Evolutionary conservation across 331 rosid species (phyloP).

Genomic region (Rhamnella rubrinervis): DNA sequence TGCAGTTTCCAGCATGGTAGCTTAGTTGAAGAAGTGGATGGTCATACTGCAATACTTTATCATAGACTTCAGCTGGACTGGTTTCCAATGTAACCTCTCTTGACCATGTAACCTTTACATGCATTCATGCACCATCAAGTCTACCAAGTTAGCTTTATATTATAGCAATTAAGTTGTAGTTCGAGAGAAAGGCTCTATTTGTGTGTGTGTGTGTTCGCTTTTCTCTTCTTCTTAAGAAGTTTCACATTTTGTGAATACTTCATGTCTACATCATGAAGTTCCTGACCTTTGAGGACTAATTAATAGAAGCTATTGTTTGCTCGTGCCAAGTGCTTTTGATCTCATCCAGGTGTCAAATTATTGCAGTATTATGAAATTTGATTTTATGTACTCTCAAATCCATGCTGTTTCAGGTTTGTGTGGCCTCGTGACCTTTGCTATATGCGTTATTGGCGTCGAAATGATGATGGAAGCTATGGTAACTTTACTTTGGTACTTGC

Average conservation of each 20-base stretch:
- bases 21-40: conserved; percentile 99
- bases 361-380: neutral
- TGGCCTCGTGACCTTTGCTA: conserved; percentile 99
- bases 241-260: neutral
- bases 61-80: conserved; percentile 97
- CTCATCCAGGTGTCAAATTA: neutral
- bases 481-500: conserved; percentile 24
- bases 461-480: conserved; percentile 99
- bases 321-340: conserved; percentile 5
- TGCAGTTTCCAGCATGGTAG: conserved; percentile 90
- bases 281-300: neutral
- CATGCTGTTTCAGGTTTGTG: conserved; percentile 65
- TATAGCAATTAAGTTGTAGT: neutral
- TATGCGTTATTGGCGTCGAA: conserved; percentile 98
- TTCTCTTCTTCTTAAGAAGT: neutral
- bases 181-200: neutral
- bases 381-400: conserved; percentile 3
- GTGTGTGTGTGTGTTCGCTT: neutral
- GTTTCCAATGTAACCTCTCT: conserved; percentile 75
- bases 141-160: neutral
- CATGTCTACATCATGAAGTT: neutral
- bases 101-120: conserved; percentile 7
- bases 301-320: neutral
- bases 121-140: neutral
- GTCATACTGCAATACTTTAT: conserved; percentile 95